A percentile compares a stretch with the other conserved stretches of the same genome.
These are phyloP conservation scores for Acorus calamus DNA, from an alignment of 106 monocot genomes.

Conservation along the genomic window DNA sequence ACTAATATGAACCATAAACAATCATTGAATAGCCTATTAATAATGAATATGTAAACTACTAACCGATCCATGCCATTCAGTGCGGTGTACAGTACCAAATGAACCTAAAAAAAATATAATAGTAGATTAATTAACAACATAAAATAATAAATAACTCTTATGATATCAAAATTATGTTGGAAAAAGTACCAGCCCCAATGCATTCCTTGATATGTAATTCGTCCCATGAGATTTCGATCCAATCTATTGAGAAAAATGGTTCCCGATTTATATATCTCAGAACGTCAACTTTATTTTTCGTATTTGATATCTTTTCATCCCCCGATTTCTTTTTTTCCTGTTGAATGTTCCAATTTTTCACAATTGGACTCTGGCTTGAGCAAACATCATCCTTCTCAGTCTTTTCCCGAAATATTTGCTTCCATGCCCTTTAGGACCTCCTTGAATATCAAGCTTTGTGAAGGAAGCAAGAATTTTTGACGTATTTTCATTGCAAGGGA, in stretches of 20 bases:
- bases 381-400: no score
- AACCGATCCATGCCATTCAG: slow-evolving; percentile 89
- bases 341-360: slow-evolving; percentile 10
- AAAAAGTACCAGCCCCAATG: slow-evolving; percentile 53
- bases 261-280: slow-evolving; percentile 42
- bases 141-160: neutral
- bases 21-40: neutral
- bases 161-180: neutral
- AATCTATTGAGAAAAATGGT: slow-evolving; percentile 57
- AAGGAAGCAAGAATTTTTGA: neutral
- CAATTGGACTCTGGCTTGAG: no score
- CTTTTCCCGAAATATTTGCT: neutral
- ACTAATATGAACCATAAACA: neutral
- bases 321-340: slow-evolving; percentile 14
- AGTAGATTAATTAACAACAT: neutral
- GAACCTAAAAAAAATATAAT: slow-evolving; percentile 38
- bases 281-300: slow-evolving; percentile 4
- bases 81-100: slow-evolving; percentile 78
- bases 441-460: slow-evolving; percentile 6
- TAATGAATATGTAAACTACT: slow-evolving; percentile 4
- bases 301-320: slow-evolving; percentile 8
- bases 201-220: slow-evolving; percentile 63
- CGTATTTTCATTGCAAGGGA: neutral
- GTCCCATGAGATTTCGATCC: slow-evolving; percentile 83
- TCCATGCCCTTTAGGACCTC: neutral